phyloP scores from a whole-genome alignment of 2,329 filamentous ascomycete genomes.

The Nemania sp. region DNA sequence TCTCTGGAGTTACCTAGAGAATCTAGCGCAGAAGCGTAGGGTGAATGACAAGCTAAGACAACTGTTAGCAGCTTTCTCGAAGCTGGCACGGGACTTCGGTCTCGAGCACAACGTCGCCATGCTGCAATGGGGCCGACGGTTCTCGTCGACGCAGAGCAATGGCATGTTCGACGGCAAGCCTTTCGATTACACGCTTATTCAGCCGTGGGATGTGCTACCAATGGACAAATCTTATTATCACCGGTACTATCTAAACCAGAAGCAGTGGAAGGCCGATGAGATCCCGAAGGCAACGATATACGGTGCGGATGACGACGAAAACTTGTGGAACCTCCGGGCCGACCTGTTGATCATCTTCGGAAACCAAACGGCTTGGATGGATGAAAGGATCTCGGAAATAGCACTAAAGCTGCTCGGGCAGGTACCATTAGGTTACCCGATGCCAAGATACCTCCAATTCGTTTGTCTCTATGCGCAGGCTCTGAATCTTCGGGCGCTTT shows the following conservation, averaged over 20 bases:
- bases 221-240: conserved; percentile 44
- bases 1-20: conserved; percentile 46
- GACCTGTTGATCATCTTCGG: conserved; percentile 47
- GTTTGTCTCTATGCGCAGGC: conserved; percentile 46
- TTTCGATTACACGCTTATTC: conserved; percentile 48
- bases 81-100: conserved; percentile 38
- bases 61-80: conserved; percentile 42
- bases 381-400: conserved; percentile 43
- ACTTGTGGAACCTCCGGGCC: conserved; percentile 44
- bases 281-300: conserved; percentile 46
- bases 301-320: conserved; percentile 36
- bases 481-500: conserved; percentile 39
- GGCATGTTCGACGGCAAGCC: conserved; percentile 47
- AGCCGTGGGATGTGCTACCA: conserved; percentile 48
- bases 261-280: conserved; percentile 43
- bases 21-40: conserved; percentile 29
- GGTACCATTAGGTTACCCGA: conserved; percentile 35
- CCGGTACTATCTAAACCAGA: conserved; percentile 47
- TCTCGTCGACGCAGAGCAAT: conserved; percentile 42
- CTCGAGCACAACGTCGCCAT: conserved; percentile 43
- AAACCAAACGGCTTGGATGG: conserved; percentile 43
- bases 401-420: conserved; percentile 43
- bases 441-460: conserved; percentile 44
- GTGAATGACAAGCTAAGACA: conserved; percentile 42
- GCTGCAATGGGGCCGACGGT: conserved; percentile 44